A percentile compares a stretch with the other conserved stretches of the same genome.
phyloP scores from a whole-genome alignment of 192 early-diverging fungal genomes.

The Entophlyctis helioformis region DNA sequence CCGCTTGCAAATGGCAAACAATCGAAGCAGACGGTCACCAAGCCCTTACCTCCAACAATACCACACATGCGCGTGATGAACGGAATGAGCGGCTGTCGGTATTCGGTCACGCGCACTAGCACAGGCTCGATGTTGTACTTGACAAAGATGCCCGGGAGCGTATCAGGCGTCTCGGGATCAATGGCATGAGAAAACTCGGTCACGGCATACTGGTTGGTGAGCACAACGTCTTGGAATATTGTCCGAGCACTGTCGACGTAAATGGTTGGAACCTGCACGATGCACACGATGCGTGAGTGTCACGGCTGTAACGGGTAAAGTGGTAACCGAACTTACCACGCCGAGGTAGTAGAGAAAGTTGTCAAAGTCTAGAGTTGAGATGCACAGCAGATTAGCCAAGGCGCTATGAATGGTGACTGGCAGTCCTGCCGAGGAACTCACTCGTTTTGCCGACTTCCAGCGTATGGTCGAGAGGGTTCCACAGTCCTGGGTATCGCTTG shows the following conservation, averaged over 20 bases:
- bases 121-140: conserved; percentile 90
- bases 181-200: conserved; percentile 70
- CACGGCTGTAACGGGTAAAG: no score
- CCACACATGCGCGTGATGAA: conserved; percentile 79
- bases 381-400: no score
- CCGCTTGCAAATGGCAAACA: no score
- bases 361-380: conserved; percentile 43
- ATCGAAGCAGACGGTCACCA: no score
- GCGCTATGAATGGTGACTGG: no score
- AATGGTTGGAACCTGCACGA: conserved; percentile 64
- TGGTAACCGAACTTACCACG: no score
- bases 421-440: no score
- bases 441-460: conserved; percentile 48
- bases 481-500: conserved; percentile 62
- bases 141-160: conserved; percentile 67
- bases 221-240: conserved; percentile 31
- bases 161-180: no score
- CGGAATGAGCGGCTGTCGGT: conserved; percentile 42
- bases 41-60: conserved; percentile 72
- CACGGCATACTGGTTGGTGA: conserved; percentile 91
- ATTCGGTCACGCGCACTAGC: conserved; percentile 63
- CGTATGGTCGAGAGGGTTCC: conserved; percentile 79
- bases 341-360: conserved; percentile 82
- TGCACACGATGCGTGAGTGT: no score
- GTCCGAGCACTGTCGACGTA: conserved; percentile 47